phyloP scores from a whole-genome alignment of 345 rosid species.

The Draba incana region DNA sequence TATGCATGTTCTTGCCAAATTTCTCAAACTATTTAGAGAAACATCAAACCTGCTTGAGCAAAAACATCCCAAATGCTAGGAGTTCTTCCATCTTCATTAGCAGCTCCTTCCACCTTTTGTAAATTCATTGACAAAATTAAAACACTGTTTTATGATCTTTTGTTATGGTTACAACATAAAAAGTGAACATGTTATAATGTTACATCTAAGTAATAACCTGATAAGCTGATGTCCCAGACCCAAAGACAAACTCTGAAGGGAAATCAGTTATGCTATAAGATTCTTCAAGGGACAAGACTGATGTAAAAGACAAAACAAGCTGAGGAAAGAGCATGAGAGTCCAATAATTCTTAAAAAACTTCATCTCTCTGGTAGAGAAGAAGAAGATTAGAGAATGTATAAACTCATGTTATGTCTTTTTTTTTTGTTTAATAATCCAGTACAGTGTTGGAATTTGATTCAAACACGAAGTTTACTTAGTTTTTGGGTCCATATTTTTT shows the following conservation, averaged over 20 bases:
- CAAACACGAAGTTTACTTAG: not conserved
- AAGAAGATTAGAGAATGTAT: not conserved
- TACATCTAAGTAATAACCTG: slow-evolving; percentile 41
- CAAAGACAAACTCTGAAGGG: slow-evolving; percentile 64
- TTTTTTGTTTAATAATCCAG: not conserved
- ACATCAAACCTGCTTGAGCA: slow-evolving; percentile 46
- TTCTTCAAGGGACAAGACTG: slow-evolving; percentile 32
- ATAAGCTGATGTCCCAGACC: slow-evolving; percentile 62
- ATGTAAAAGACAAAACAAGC: slow-evolving; percentile 18
- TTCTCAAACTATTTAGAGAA: not conserved
- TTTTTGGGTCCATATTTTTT: not conserved
- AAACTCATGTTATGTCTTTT: not conserved
- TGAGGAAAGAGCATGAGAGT: slow-evolving; percentile 36
- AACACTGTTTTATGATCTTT: slow-evolving; percentile 5
- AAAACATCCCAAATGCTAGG: slow-evolving; percentile 66
- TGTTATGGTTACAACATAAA: no score
- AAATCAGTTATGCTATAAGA: slow-evolving; percentile 53
- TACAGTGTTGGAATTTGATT: not conserved
- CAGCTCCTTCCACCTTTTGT: slow-evolving; percentile 65
- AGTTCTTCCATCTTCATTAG: slow-evolving; percentile 61
- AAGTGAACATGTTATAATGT: no score
- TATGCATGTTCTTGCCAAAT: not conserved
- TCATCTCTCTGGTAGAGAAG: slow-evolving; percentile 19
- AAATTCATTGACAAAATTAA: slow-evolving; percentile 3
- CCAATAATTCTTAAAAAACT: not conserved